Percentiles rank a stretch among this genome's conserved stretches.
Evolutionary conservation across 495 filamentous ascomycete genomes (phyloP).

Genomic region (Penicillium crystallinum): DNA sequence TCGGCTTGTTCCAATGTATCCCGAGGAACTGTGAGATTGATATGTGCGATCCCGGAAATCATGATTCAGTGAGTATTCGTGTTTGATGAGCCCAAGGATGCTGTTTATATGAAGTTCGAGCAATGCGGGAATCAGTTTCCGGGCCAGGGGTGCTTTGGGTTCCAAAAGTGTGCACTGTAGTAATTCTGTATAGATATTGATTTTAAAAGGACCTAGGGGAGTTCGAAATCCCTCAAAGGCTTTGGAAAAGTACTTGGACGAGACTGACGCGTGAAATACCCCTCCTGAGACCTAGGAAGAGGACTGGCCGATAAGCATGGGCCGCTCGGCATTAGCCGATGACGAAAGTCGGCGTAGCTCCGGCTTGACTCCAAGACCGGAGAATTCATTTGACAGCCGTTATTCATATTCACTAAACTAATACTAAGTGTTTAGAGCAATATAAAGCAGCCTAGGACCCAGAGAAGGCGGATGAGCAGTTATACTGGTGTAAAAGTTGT

Average conservation of each 20-base stretch:
- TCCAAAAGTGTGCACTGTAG: not conserved
- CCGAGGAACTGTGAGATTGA: conserved; percentile 54
- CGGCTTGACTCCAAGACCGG: not conserved
- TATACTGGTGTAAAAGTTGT: no score
- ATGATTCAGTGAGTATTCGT: no score
- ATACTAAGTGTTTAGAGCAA: no score
- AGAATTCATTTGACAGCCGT: no score
- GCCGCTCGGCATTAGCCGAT: not conserved
- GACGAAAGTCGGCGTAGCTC: not conserved
- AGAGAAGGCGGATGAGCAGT: no score
- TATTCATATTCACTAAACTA: no score
- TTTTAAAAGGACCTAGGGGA: no score
- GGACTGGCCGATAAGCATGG: no score
- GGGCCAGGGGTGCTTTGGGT: not conserved
- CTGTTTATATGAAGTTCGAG: not conserved
- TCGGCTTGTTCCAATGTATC: conserved; percentile 49
- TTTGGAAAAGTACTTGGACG: no score
- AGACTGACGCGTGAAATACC: not conserved
- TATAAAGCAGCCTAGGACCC: no score
- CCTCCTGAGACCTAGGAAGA: not conserved
- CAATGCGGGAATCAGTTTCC: conserved; percentile 5
- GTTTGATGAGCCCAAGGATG: not conserved
- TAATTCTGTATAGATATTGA: no score
- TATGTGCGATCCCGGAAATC: conserved; percentile 56
- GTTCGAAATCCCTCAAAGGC: no score